Conservation (phyloP, 768 basidiomycete genomes). For the Asterophora lycoperdoides region DNA sequence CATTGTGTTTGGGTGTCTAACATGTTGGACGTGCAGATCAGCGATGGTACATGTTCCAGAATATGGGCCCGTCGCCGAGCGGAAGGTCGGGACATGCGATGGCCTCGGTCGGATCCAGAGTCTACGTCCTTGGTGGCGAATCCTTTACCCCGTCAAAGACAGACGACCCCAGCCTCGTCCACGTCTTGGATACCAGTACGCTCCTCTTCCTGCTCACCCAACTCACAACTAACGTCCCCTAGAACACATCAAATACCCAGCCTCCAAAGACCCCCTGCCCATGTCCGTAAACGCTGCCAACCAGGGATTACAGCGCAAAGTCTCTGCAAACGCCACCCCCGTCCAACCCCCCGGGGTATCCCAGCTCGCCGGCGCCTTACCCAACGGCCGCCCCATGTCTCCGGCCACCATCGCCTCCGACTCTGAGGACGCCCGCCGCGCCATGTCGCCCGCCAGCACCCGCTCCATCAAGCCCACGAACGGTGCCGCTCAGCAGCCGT, state of each 20-base stretch:
- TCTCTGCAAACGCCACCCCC: conserved; percentile 37
- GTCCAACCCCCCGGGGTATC: conserved; percentile 25
- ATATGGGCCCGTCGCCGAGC: conserved; percentile 95
- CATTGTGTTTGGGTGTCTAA: conserved; percentile 6
- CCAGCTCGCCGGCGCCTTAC: conserved; percentile 19
- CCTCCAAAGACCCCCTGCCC: conserved; percentile 20
- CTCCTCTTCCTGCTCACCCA: conserved; percentile 16
- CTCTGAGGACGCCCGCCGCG: conserved; percentile 56
- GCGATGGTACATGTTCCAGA: conserved; percentile 99
- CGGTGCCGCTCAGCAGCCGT: conserved; percentile 33
- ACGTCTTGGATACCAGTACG: conserved; percentile 93
- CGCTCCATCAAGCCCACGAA: conserved; percentile 43
- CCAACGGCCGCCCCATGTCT: conserved; percentile 58
- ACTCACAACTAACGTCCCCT: background rate
- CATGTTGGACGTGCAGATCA: conserved; percentile 54
- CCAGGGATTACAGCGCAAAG: conserved; percentile 36
- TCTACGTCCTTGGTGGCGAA: conserved; percentile 95
- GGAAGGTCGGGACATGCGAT: conserved; percentile 98
- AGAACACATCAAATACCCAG: conserved; percentile 27
- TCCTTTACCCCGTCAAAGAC: conserved; percentile 67
- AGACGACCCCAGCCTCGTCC: conserved; percentile 80
- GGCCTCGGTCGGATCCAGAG: conserved; percentile 84
- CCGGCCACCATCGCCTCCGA: conserved; percentile 49
- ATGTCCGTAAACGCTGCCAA: conserved; percentile 10
- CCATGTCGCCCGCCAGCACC: conserved; percentile 56